Conservation (phyloP, 441 rosid genomes). For the Adansonia rubrostipa region DNA sequence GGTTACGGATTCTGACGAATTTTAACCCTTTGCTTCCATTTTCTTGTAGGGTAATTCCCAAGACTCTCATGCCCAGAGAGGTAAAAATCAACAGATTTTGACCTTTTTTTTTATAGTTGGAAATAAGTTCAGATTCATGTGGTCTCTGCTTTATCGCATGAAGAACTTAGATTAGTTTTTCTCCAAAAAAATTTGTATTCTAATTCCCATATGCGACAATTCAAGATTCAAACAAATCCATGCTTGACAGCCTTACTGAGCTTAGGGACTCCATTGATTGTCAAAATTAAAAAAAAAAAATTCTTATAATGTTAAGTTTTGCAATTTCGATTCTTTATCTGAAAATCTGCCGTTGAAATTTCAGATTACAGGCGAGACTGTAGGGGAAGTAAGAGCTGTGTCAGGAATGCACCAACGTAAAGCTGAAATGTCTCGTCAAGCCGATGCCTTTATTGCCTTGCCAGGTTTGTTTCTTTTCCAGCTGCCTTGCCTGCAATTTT, state of each 20-base stretch:
- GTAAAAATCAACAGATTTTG: slow-evolving; percentile 33
- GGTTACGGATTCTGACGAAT: not conserved
- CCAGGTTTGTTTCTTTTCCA: slow-evolving; percentile 43
- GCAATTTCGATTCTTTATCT: not conserved
- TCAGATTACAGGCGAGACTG: slow-evolving; percentile 68
- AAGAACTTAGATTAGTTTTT: not conserved
- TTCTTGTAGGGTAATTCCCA: slow-evolving; percentile 65
- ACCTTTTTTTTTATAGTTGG: not conserved
- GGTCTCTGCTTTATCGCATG: not conserved
- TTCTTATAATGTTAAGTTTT: not conserved
- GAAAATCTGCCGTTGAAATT: not conserved
- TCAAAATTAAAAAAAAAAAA: not conserved
- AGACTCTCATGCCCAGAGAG: slow-evolving; percentile 68
- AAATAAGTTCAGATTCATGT: not conserved
- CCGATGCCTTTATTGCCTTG: slow-evolving; percentile 74
- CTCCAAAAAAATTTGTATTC: not conserved
- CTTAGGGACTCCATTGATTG: not conserved
- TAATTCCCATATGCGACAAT: slow-evolving; percentile 1
- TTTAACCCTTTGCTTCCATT: not conserved
- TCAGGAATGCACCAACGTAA: slow-evolving; percentile 78
- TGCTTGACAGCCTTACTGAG: not conserved
- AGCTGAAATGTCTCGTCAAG: slow-evolving; percentile 78
- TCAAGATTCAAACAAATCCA: slow-evolving; percentile 15
- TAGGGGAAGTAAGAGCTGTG: slow-evolving; percentile 66
- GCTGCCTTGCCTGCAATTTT: too few relatives aligned